phyloP scores from a whole-genome alignment of 805 yeast species.

The Zygosaccharomyces rouxii region DNA sequence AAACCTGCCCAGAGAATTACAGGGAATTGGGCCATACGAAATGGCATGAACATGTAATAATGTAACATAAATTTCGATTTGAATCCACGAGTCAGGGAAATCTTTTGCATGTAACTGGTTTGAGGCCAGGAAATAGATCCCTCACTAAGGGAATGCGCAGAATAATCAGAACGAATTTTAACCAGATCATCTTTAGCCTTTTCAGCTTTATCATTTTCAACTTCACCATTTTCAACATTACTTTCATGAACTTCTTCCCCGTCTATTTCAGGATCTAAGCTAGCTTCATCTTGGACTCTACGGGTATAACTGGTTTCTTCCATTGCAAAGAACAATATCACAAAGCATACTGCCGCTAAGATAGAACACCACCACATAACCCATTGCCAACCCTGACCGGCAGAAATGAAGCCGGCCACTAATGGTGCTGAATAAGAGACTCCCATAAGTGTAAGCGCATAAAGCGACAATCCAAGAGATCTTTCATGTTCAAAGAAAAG shows the following conservation, averaged over 20 bases:
- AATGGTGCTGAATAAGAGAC: slow-evolving; percentile 57
- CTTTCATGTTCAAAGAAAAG: slow-evolving; percentile 70
- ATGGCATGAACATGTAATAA: slow-evolving; percentile 37
- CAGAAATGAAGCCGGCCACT: slow-evolving; percentile 53
- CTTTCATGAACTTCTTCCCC: not conserved
- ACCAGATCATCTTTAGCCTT: not conserved
- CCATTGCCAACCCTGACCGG: slow-evolving; percentile 43
- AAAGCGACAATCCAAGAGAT: slow-evolving; percentile 43
- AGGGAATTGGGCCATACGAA: slow-evolving; percentile 44
- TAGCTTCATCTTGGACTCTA: slow-evolving; percentile 13
- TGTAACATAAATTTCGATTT: slow-evolving; percentile 30
- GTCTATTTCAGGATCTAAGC: not conserved
- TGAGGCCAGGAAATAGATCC: not conserved
- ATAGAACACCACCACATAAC: slow-evolving; percentile 45
- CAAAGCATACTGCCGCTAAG: slow-evolving; percentile 40
- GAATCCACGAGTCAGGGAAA: slow-evolving; percentile 41
- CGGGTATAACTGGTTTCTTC: slow-evolving; percentile 52
- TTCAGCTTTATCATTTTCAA: too few relatives aligned
- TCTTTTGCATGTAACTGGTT: slow-evolving; percentile 33
- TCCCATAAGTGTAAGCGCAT: slow-evolving; percentile 2
- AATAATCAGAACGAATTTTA: not conserved
- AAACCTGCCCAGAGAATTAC: slow-evolving; percentile 59
- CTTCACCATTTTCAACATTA: slow-evolving; percentile 4
- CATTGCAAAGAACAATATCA: slow-evolving; percentile 42
- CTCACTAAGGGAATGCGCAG: not conserved